A percentile compares a stretch with the other conserved stretches of the same genome.
Evolutionary conservation across 495 filamentous ascomycete genomes (phyloP).

Genomic region (Pyronema omphalodes): DNA sequence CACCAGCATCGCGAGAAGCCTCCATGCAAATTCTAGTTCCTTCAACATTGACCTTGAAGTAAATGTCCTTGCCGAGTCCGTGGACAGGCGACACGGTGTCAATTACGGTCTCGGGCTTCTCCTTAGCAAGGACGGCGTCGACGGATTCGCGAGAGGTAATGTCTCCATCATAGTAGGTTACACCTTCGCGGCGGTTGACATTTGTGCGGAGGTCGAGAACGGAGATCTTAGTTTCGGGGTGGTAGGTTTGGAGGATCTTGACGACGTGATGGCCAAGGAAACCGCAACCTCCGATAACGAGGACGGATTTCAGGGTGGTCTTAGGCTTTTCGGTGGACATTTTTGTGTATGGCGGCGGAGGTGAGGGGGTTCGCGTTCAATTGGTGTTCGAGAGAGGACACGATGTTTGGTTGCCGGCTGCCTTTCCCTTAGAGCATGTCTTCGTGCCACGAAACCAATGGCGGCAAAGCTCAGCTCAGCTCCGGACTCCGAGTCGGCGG

Average conservation of each 20-base stretch:
- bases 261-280: constrained; percentile 57
- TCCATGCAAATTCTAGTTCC: constrained; percentile 67
- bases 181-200: constrained; percentile 52
- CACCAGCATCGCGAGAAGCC: constrained; percentile 51
- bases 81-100: constrained; percentile 74
- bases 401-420: no score
- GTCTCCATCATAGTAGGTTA: constrained; percentile 68
- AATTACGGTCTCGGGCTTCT: constrained; percentile 75
- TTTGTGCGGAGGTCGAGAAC: constrained; percentile 75
- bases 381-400: no score
- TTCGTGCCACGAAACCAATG: no score
- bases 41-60: constrained; percentile 79
- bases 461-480: no score
- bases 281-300: constrained; percentile 52
- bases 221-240: constrained; percentile 41
- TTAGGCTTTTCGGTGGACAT: background rate
- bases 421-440: no score
- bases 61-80: constrained; percentile 39
- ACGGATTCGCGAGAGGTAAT: constrained; percentile 58
- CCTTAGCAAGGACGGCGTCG: constrained; percentile 42
- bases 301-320: constrained; percentile 33
- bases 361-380: no score
- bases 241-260: constrained; percentile 36
- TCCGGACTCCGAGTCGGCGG: no score
- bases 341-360: no score